phyloP scores from a whole-genome alignment of 2,329 filamentous ascomycete species.

The Fusarium nematophilum region DNA sequence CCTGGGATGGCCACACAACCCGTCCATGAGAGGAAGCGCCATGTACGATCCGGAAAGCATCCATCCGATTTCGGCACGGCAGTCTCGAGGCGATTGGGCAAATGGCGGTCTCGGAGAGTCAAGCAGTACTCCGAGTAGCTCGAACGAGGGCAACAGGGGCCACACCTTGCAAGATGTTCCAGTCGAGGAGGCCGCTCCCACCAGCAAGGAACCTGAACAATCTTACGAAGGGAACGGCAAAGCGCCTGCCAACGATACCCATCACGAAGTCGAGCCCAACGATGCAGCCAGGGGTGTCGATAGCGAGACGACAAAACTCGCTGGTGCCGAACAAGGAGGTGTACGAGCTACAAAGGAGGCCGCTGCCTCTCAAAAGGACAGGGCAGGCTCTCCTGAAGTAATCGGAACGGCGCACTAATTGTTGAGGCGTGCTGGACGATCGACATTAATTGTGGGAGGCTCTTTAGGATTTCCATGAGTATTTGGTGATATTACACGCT shows the following conservation, averaged over 20 bases:
- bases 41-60: slow-evolving; percentile 31
- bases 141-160: slow-evolving; percentile 9
- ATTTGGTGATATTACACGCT: slow-evolving; percentile 3
- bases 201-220: background rate
- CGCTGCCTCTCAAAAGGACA: background rate
- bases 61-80: slow-evolving; percentile 22
- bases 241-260: background rate
- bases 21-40: slow-evolving; percentile 41
- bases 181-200: slow-evolving; percentile 5
- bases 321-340: background rate
- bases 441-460: background rate
- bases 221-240: background rate
- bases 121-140: slow-evolving; percentile 18
- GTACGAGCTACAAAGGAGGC: background rate
- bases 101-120: slow-evolving; percentile 6
- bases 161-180: slow-evolving; percentile 4
- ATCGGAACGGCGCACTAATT: slow-evolving; percentile 23
- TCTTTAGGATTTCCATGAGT: background rate
- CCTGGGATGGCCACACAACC: slow-evolving; percentile 52
- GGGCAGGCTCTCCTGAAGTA: background rate
- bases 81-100: slow-evolving; percentile 30
- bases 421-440: background rate
- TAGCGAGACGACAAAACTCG: background rate
- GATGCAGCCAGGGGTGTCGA: background rate
- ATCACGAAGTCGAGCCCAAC: background rate